Base-by-base conservation (phyloP, 1,284 basidiomycete genomes). In the Ustilago crameri region DNA sequence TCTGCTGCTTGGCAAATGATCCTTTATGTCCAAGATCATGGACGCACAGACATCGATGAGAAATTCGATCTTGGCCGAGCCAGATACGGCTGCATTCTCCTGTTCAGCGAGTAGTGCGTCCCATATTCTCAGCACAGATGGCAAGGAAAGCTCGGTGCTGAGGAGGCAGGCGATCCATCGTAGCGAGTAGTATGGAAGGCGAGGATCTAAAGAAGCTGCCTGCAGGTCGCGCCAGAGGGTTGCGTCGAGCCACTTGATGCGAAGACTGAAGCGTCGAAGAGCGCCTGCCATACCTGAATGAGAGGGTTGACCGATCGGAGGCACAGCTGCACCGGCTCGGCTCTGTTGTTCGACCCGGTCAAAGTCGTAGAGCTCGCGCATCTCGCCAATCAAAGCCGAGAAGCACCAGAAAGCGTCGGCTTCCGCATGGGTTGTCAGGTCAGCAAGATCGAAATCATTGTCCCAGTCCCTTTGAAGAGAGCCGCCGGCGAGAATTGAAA, bases 401-500 rank as follows among this genome's bases (percentile, higher is more conserved):
- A 82, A 83, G 60, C 79, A 81, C 81, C 81, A 83, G 59, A 83
- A 82, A 1, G 79, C 78, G 42, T 83, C 81, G 2, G 81, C 81
- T 44, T 83, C 81, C 32, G 67, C 66, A 34, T 74, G 70, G 15
- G 57, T 52, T 18, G 51, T 65, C 26, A 49, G 49, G 22, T 68
- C 54, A 5, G 58, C 46, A 2, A 65, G 56, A 38, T 68, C 64
- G 45, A 35, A 24, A 37, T 58, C 37, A 22, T 63, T 61, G 54
- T 62, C 58, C 60, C 62, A 68, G 0, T 52, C 17, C 30, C 46
- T 43, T 1, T 45, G 30, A 10, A 12, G 15, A 9, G 52, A 32
- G 32, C 40, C 44, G 10, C 48, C 7, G 9, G 43, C 2, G 26
- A 24, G 23, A 40, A 18, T n/a, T 10, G 40, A 34, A 27, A 60